Percentiles rank a stretch among this genome's conserved stretches.
These are phyloP conservation scores for Sarcomyxa edulis DNA, from an alignment of 768 basidiomycete genomes.

Conservation along the genomic window DNA sequence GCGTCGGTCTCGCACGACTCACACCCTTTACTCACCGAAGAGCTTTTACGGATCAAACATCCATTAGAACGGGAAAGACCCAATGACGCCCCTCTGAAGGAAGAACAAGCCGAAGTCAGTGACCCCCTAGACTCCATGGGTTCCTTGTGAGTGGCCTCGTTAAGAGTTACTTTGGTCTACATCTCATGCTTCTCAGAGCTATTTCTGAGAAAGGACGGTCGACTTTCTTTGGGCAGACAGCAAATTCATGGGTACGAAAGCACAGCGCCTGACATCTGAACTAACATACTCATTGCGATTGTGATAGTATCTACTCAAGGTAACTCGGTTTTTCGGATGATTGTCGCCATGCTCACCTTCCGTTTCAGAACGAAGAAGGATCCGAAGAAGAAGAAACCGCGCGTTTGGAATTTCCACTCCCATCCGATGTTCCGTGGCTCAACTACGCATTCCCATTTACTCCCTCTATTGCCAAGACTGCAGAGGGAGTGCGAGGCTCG, in stretches of 20 bases:
- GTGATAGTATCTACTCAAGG: constrained; percentile 62
- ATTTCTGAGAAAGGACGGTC: constrained; percentile 58
- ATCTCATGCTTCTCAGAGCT: constrained; percentile 31
- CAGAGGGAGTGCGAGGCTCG: constrained; percentile 35
- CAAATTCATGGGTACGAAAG: constrained; percentile 65
- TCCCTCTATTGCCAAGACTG: constrained; percentile 33
- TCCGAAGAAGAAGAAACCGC: constrained; percentile 39
- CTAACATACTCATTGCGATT: no score
- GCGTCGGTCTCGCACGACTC: constrained; percentile 36
- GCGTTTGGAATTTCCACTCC: constrained; percentile 32
- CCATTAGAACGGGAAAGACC: constrained; percentile 56
- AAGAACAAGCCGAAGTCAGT: constrained; percentile 40
- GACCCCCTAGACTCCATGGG: constrained; percentile 63
- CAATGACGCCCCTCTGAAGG: constrained; percentile 28
- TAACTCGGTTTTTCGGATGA: constrained; percentile 18
- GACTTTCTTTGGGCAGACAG: constrained; percentile 61
- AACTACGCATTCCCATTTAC: constrained; percentile 58
- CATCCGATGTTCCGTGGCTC: constrained; percentile 54
- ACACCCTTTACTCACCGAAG: constrained; percentile 57
- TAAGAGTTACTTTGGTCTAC: constrained; percentile 12
- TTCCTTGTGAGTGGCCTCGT: constrained; percentile 41
- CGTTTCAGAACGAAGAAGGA: constrained; percentile 50
- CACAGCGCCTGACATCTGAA: no score
- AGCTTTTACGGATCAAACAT: constrained; percentile 61
- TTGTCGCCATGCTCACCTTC: constrained; percentile 3